Conservation (phyloP, 139 green algal species). For the Micractinium sp. region DNA sequence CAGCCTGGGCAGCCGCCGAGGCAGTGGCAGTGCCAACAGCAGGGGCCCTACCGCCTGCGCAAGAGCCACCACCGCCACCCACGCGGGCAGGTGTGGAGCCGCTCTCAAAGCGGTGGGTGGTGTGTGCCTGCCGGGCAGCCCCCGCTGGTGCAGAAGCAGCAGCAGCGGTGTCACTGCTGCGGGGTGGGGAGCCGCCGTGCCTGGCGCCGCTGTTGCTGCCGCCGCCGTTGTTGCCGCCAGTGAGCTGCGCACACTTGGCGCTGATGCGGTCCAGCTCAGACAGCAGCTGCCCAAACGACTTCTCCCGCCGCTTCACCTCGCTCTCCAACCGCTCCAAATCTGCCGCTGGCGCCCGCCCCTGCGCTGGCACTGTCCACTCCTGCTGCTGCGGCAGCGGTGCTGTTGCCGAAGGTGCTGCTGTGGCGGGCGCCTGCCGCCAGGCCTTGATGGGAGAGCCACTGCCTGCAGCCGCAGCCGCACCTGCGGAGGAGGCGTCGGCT, state of each 20-base stretch:
- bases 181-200: background rate
- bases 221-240: background rate
- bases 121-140: background rate
- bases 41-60: background rate
- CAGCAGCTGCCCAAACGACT: slow-evolving; percentile 6
- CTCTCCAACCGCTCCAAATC: slow-evolving; percentile 8
- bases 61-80: background rate
- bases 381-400: background rate
- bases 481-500: background rate
- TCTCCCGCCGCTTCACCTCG: slow-evolving; percentile 16
- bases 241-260: slow-evolving; percentile 15
- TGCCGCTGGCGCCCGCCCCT: background rate
- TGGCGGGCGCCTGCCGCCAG: background rate
- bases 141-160: background rate
- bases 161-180: background rate
- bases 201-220: background rate
- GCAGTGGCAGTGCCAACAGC: background rate
- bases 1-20: background rate
- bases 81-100: background rate
- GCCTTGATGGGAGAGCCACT: slow-evolving; percentile 10
- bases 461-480: background rate
- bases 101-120: slow-evolving; percentile 3
- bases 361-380: background rate
- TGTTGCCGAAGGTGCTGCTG: background rate
- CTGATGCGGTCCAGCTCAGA: slow-evolving; percentile 18